Evolutionary conservation across 495 filamentous ascomycete species (phyloP).

Genomic region (Hypoxylon lienhwacheense): DNA sequence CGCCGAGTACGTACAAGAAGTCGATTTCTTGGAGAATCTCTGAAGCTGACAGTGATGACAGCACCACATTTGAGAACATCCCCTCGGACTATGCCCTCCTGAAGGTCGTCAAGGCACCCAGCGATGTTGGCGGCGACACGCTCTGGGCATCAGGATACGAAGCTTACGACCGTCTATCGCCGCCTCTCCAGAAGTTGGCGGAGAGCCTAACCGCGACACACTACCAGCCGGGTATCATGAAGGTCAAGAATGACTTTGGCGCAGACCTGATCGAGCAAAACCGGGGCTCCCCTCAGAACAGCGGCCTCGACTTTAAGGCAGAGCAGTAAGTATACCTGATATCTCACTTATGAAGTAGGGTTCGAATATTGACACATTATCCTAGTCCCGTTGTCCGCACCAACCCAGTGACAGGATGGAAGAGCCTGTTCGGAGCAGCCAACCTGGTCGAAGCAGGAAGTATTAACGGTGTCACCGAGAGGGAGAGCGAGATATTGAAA

Average conservation of each 20-base stretch:
- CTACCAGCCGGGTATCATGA: constrained; percentile 59
- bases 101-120: constrained; percentile 58
- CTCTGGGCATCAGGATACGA: constrained; percentile 73
- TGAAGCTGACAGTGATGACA: constrained; percentile 25
- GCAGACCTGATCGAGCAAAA: constrained; percentile 58
- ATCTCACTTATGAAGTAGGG: no score
- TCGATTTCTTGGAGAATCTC: not conserved
- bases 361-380: constrained; percentile 49
- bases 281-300: constrained; percentile 67
- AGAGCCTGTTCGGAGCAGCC: constrained; percentile 64
- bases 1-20: constrained; percentile 36
- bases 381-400: constrained; percentile 66
- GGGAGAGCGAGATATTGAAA: constrained; percentile 62
- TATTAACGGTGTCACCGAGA: constrained; percentile 64
- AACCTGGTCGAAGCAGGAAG: constrained; percentile 54
- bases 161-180: constrained; percentile 67
- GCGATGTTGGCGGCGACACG: constrained; percentile 64
- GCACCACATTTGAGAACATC: constrained; percentile 64
- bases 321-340: constrained; percentile 54
- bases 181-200: constrained; percentile 63
- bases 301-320: constrained; percentile 60
- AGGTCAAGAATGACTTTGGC: constrained; percentile 54
- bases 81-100: constrained; percentile 66
- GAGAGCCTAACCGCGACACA: constrained; percentile 68
- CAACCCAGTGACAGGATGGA: constrained; percentile 77